Evolutionary conservation across 352 stramenopile species (phyloP), one percentile per base, ranked within the genome.

Genomic region (Pythium guiyangense): DNA sequence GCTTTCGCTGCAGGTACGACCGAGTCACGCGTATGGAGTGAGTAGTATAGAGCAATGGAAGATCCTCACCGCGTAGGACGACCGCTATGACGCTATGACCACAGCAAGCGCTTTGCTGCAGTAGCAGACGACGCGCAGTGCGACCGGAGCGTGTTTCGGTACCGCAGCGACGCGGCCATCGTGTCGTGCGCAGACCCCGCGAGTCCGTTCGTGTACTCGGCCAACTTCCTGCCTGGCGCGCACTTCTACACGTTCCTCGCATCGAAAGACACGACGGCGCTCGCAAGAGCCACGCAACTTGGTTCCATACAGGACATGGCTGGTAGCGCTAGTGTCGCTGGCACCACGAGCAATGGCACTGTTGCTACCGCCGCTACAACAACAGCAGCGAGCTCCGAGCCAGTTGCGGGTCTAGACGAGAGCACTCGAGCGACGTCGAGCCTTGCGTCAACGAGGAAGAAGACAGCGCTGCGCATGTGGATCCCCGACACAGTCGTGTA

Each of bases 401-500:
- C 31, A 49, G 42, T n/a, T 8, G 6, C 18, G 29, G 27, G 26
- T 25, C 2, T 14, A 12, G 20, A 37, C 25, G 25, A 44, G 2
- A 37, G 11, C 1, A 29, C 15, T 17, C 56, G 52, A 11, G 1
- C 25, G 15, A 31, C 27, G 11, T 15, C 26, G n/a, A 26, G 42
- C 18, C 39, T 62, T 8, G 37, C 20, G 11, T 51, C 51, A 12
- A 53, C 39, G 14, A 65, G 52, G n/a, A 71, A 68, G 29, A 46
- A 52, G 12, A 11, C 34, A 4, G 59, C 58, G n/a, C 54, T 90
- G 9, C 79, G 78, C 27, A 74, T 92, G 64, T 85, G 79, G 59
- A 74, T 94, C 12, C 84, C 84, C 0, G 79, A 94, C 46, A 94
- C 84, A 3, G 81, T 94, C 48, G 71, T 94, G 39, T 94, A 90